Conservation (phyloP, 164 flowering plant genomes). For the Litsea cubeba region DNA sequence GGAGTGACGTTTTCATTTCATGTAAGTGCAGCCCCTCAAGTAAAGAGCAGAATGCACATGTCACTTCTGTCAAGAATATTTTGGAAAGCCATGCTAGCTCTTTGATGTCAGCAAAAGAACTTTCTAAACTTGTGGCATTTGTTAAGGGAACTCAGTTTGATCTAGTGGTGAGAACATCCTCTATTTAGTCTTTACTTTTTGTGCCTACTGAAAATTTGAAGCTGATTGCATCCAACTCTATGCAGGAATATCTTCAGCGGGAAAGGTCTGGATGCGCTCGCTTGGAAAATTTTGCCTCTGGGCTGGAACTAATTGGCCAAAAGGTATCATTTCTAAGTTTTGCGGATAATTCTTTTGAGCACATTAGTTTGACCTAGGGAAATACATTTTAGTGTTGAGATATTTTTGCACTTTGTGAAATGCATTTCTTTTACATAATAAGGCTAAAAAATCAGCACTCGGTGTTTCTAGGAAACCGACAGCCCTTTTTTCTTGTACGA, state of each 20-base stretch:
- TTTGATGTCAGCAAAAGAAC: conserved; percentile 96
- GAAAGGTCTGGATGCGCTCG: conserved; percentile 87
- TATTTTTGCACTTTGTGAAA: too few species aligned
- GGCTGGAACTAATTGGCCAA: conserved; percentile 85
- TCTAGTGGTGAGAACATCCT: conserved; percentile 61
- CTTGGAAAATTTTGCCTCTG: conserved; percentile 91
- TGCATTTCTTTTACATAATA: too few species aligned
- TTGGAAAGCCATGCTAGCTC: conserved; percentile 97
- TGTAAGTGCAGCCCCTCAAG: conserved; percentile 46
- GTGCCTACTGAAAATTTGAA: neutral
- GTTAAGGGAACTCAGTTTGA: conserved; percentile 99
- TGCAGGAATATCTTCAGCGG: conserved; percentile 91
- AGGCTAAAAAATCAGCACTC: too few species aligned
- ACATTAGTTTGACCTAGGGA: neutral
- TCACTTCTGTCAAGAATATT: conserved; percentile 87
- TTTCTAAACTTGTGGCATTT: conserved; percentile 93
- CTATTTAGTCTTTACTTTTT: conserved; percentile 3
- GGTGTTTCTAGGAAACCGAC: too few species aligned
- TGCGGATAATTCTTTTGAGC: neutral
- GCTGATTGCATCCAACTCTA: conserved; percentile 15
- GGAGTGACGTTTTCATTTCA: conserved; percentile 1
- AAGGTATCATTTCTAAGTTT: conserved; percentile 44
- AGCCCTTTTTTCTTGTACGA: too few species aligned
- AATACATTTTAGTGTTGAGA: too few species aligned
- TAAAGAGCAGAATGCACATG: conserved; percentile 87